Evolutionary conservation across 768 basidiomycete genomes (phyloP), one percentile per base, ranked within the genome.

Genomic region (Trametes gibbosa): DNA sequence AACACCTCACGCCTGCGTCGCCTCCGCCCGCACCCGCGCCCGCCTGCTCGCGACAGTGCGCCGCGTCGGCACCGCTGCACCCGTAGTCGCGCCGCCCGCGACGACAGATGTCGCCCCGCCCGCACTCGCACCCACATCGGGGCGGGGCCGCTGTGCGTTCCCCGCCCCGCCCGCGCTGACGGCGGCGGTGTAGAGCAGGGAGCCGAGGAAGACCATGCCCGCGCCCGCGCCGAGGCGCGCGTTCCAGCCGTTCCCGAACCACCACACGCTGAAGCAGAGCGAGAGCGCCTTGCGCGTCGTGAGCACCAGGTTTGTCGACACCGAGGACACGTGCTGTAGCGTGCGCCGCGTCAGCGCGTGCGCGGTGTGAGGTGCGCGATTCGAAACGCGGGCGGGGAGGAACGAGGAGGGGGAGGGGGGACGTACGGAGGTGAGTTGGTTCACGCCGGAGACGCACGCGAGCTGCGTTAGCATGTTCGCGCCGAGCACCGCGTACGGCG

Each of bases 401-500:
- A 24, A 37, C 10, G 35, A 9, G 42, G 19, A 50, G 27, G 43
- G 50, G 43, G n/a, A n/a, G 39, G 47, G 21, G 47, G 51, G 45
- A 71, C 88, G 27, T 58, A 92, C 90, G 55, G 90, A 86, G n/a
- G 87, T 85, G 37, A 93, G 75, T 62, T 81, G 80, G 69, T 92
- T 93, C 35, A 92, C 92, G 21, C 90, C 90, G 0, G 88, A 83
- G 3, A 92, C 86, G 66, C 92, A 95, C n/a, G 89, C 72, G 1
- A 88, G 81, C 66, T 93, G 92, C 2, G 90, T 83, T 14, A 85
- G 58, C 19, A 92, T 78, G 67, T 93, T 93, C 21, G 78, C 73
- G 0, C 69, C 76, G 19, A 93, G 75, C 21, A 87, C 79, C 32
- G 83, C 57, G 68, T 85, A 84, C 0, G 89, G 80, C 3, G 74